Percentiles rank a stretch among this genome's conserved stretches.
Evolutionary conservation across 1,284 basidiomycete genomes (phyloP).

Genomic region (Peniophora sp.): DNA sequence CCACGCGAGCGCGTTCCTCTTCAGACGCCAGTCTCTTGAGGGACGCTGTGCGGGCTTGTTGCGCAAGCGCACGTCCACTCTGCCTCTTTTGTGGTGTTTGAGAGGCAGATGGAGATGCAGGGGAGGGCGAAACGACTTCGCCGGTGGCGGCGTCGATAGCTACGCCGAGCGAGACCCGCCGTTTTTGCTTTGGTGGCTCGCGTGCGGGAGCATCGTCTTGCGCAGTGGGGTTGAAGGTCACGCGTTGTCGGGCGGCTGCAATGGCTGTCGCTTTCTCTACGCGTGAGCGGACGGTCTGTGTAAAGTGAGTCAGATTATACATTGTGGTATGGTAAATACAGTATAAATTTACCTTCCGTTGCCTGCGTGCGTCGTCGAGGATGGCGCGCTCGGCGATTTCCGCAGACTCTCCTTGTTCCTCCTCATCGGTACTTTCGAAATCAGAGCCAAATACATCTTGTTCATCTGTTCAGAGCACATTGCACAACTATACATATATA

Average conservation of each 20-base stretch:
- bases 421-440: slow-evolving; percentile 77
- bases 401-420: slow-evolving; percentile 43
- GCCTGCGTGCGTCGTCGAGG: slow-evolving; percentile 52
- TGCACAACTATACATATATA: background rate
- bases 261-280: slow-evolving; percentile 54
- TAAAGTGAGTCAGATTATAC: slow-evolving; percentile 1
- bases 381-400: slow-evolving; percentile 49
- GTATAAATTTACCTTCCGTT: slow-evolving; percentile 37
- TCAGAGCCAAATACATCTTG: slow-evolving; percentile 75
- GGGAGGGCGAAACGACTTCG: slow-evolving; percentile 29
- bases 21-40: slow-evolving; percentile 51
- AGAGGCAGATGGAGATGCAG: too few species aligned
- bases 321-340: background rate
- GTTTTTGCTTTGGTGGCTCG: slow-evolving; percentile 28
- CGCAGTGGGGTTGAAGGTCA: slow-evolving; percentile 52
- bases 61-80: slow-evolving; percentile 57
- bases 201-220: slow-evolving; percentile 15
- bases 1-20: slow-evolving; percentile 42
- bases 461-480: slow-evolving; percentile 56
- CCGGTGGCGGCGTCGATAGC: slow-evolving; percentile 52
- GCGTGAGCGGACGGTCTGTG: slow-evolving; percentile 44
- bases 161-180: slow-evolving; percentile 47
- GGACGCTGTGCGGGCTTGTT: slow-evolving; percentile 58
- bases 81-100: slow-evolving; percentile 37
- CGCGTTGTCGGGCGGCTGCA: slow-evolving; percentile 55